Evolutionary conservation across 2,329 filamentous ascomycete genomes (phyloP).

Genomic region (Zopfia rhizophila): DNA sequence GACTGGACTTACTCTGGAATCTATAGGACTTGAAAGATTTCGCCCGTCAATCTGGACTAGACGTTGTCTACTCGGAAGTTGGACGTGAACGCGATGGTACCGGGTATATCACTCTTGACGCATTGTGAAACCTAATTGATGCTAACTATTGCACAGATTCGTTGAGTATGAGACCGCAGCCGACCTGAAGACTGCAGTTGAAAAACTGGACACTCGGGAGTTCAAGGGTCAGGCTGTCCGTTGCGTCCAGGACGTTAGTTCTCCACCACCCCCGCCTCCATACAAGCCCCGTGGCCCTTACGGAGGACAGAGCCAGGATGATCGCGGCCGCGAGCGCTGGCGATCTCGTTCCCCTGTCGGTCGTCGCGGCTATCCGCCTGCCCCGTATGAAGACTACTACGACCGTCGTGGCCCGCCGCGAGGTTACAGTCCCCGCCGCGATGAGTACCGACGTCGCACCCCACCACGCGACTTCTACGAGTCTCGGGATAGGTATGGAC

Average conservation of each 20-base stretch:
- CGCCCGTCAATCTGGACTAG: constrained; percentile 93
- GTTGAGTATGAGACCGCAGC: constrained; percentile 96
- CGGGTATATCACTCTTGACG: constrained; percentile 69
- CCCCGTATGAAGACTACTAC: constrained; percentile 74
- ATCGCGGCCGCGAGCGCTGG: constrained; percentile 76
- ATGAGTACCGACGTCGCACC: constrained; percentile 86
- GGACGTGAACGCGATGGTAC: constrained; percentile 89
- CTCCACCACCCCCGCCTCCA: constrained; percentile 48
- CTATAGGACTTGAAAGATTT: constrained; percentile 99
- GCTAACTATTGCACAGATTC: constrained; percentile 69
- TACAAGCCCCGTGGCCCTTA: constrained; percentile 49
- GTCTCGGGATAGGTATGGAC: constrained; percentile 78
- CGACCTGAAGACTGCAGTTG: constrained; percentile 89
- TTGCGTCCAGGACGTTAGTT: constrained; percentile 83
- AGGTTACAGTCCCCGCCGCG: constrained; percentile 85
- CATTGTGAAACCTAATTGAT: constrained; percentile 2
- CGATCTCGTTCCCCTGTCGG: constrained; percentile 78
- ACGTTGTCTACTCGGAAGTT: constrained; percentile 98
- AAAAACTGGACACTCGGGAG: constrained; percentile 91
- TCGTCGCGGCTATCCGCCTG: constrained; percentile 70
- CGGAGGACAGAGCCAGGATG: constrained; percentile 62
- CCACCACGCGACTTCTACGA: constrained; percentile 88
- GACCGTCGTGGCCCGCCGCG: constrained; percentile 84
- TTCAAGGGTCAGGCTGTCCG: constrained; percentile 91
- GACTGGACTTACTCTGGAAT: constrained; percentile 79